phyloP scores from a whole-genome alignment of 148 eudicot species.

The Simmondsia chinensis region DNA sequence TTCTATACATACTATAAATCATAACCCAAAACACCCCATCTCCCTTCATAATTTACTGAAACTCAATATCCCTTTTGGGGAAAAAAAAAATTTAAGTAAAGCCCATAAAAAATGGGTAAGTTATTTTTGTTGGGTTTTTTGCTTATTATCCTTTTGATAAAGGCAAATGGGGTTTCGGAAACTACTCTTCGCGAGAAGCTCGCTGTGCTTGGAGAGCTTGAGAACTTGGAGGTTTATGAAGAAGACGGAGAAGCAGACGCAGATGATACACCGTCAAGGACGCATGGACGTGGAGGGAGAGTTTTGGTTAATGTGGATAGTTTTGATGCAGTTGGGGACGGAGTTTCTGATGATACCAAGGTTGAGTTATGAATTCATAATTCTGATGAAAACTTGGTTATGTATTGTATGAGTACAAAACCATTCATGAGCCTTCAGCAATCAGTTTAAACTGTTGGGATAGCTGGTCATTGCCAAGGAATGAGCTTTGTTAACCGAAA shows the following conservation, averaged over 20 bases:
- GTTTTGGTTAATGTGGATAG: constrained; percentile 74
- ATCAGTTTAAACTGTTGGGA: too few relatives aligned
- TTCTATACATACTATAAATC: constrained; percentile 51
- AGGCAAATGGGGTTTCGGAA: constrained; percentile 31
- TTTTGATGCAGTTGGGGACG: constrained; percentile 90
- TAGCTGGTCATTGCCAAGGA: too few relatives aligned
- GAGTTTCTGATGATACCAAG: constrained; percentile 82
- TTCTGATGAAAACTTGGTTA: too few relatives aligned
- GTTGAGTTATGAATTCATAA: too few relatives aligned
- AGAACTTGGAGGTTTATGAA: constrained; percentile 43
- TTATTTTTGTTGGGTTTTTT: constrained; percentile 24
- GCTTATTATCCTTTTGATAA: constrained; percentile 31
- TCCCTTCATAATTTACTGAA: constrained; percentile 28
- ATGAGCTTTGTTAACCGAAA: too few relatives aligned
- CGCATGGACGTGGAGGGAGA: constrained; percentile 28
- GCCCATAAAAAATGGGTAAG: constrained; percentile 36
- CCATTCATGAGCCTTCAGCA: too few relatives aligned
- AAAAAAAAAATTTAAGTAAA: constrained; percentile 15
- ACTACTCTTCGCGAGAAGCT: constrained; percentile 20
- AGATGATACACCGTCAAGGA: constrained; percentile 27
- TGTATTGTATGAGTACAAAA: too few relatives aligned
- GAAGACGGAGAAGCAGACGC: constrained; percentile 31
- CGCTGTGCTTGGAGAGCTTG: constrained; percentile 27
- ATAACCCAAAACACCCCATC: constrained; percentile 31
- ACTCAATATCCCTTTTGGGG: constrained; percentile 19